Conservation (phyloP, 257 asterid genomes). For the Rauvolfia tetraphylla region DNA sequence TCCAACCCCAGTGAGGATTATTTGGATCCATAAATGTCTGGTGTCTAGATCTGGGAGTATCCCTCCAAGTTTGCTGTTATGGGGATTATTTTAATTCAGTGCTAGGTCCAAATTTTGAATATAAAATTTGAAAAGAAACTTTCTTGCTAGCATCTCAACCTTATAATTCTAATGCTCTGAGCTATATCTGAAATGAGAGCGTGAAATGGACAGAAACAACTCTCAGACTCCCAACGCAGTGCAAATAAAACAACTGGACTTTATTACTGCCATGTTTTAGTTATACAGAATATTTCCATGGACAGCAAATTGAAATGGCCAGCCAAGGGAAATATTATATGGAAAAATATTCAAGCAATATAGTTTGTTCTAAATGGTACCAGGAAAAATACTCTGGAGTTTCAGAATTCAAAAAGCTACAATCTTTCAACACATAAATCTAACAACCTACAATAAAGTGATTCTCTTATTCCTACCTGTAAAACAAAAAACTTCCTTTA, state of each 20-base stretch:
- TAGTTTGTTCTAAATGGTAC: background rate
- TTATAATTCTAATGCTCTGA: background rate
- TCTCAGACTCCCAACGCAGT: background rate
- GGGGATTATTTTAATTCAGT: background rate
- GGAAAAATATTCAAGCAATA: background rate
- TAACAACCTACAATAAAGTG: too few species aligned
- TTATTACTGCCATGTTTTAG: background rate
- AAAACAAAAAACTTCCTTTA: too few species aligned
- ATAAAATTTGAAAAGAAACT: background rate
- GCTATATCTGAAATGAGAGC: background rate
- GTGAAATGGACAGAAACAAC: background rate
- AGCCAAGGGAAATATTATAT: background rate
- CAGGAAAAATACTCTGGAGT: background rate
- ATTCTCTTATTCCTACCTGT: too few species aligned
- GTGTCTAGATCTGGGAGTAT: constrained; percentile 39
- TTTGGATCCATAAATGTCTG: constrained; percentile 65
- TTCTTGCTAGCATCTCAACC: background rate
- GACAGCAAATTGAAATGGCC: background rate
- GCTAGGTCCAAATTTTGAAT: constrained; percentile 1
- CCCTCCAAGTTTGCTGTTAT: constrained; percentile 58
- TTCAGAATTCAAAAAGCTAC: background rate
- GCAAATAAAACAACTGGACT: background rate
- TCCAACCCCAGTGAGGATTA: constrained; percentile 90
- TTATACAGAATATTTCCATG: background rate
- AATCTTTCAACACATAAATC: background rate